A percentile compares a stretch with the other conserved stretches of the same genome.
Evolutionary conservation across 805 yeast genomes (phyloP).

Genomic region (Wickerhamomyces sydowiorum): DNA sequence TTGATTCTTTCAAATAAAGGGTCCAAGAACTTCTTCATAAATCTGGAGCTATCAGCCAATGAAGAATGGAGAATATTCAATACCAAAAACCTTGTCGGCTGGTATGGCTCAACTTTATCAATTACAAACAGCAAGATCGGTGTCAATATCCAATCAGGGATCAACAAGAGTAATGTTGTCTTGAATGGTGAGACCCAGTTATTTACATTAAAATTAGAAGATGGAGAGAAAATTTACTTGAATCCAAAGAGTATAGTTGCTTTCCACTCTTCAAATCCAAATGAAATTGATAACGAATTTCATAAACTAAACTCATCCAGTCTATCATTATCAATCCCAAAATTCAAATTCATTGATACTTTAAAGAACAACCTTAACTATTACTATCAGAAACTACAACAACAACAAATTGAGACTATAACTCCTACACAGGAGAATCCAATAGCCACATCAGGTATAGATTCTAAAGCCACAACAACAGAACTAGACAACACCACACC

Average conservation of each 20-base stretch:
- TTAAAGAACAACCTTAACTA: constrained; percentile 4
- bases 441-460: not conserved
- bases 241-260: constrained; percentile 16
- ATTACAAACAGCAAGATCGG: not conserved
- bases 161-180: constrained; percentile 24
- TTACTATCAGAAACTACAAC: constrained; percentile 5
- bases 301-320: constrained; percentile 2
- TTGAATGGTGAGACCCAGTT: constrained; percentile 26
- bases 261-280: constrained; percentile 13
- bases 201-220: constrained; percentile 18
- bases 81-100: constrained; percentile 10
- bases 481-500: not conserved
- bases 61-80: constrained; percentile 13
- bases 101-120: constrained; percentile 12
- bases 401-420: no score
- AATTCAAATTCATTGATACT: constrained; percentile 7
- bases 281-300: constrained; percentile 9
- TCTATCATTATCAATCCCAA: constrained; percentile 4
- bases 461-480: not conserved
- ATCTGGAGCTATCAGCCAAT: constrained; percentile 5
- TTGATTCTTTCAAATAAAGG: constrained; percentile 7
- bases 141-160: constrained; percentile 9
- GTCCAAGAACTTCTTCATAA: constrained; percentile 6
- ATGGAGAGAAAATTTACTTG: constrained; percentile 18
- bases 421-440: not conserved